These are phyloP conservation scores for Chrysopogon serrulatus DNA, from an alignment of 176 grass and related monocot species.

Conservation along the genomic window DNA sequence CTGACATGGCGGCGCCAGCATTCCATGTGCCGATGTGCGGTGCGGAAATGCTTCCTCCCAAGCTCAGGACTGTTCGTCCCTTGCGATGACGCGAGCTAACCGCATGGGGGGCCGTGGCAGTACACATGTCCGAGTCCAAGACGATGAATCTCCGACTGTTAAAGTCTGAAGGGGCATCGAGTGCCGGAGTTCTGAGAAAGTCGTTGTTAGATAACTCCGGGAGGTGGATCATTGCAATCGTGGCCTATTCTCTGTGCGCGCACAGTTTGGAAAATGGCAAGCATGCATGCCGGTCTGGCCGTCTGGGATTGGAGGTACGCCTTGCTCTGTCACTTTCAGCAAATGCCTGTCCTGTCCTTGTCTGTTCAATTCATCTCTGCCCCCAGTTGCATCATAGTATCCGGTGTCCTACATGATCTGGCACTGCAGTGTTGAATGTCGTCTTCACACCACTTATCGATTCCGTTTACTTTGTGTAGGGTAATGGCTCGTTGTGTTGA, in stretches of 20 bases:
- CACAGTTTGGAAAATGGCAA: not conserved
- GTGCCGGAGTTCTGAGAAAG: not conserved
- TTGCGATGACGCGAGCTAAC: not conserved
- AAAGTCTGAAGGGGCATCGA: not conserved
- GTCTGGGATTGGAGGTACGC: slow-evolving; percentile 1
- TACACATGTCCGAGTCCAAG: not conserved
- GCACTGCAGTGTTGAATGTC: slow-evolving; percentile 14
- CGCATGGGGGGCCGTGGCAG: not conserved
- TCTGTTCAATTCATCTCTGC: slow-evolving; percentile 12
- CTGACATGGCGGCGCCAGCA: not conserved
- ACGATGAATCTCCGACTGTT: not conserved
- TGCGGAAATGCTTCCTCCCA: not conserved
- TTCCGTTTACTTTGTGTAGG: not conserved
- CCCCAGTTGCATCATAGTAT: not conserved
- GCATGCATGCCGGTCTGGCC: not conserved
- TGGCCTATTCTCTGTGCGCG: not conserved
- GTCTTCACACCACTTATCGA: not conserved
- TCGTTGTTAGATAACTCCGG: not conserved
- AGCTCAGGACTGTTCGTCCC: not conserved
- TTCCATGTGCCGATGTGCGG: slow-evolving; percentile 26
- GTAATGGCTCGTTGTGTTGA: not conserved
- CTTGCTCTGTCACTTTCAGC: slow-evolving; percentile 22
- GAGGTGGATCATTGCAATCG: not conserved
- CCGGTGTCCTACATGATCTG: not conserved
- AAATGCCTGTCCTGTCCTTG: not conserved